These are phyloP conservation scores for Wickerhamiella dianesei DNA, from an alignment of 805 yeast species.

Conservation along the genomic window DNA sequence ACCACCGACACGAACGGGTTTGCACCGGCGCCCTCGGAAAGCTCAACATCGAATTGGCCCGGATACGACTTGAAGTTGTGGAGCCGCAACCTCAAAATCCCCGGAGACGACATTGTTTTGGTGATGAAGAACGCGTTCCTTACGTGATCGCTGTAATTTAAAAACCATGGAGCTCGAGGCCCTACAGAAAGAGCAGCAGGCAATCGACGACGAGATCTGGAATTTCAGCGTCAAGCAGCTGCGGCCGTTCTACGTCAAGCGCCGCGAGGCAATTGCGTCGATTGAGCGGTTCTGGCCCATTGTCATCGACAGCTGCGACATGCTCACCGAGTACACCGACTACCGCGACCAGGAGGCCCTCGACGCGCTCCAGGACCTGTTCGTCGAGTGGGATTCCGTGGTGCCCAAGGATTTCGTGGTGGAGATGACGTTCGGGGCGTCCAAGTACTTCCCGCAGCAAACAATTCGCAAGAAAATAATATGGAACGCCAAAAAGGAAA, in stretches of 20 bases:
- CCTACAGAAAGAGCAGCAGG: conserved; percentile 12
- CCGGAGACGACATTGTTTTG: background rate
- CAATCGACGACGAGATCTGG: conserved; percentile 13
- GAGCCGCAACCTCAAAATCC: conserved; percentile 2
- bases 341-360: conserved; percentile 65
- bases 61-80: conserved; percentile 80
- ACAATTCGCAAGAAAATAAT: conserved; percentile 17
- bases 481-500: conserved; percentile 37
- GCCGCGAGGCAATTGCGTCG: conserved; percentile 38
- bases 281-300: conserved; percentile 81
- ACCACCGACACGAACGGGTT: conserved; percentile 78
- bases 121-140: conserved; percentile 1
- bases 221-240: conserved; percentile 27
- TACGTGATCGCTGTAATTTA: too few species aligned
- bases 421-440: conserved; percentile 42
- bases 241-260: conserved; percentile 40
- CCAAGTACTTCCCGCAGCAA: conserved; percentile 38
- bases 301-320: conserved; percentile 70
- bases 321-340: conserved; percentile 56
- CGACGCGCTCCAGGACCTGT: conserved; percentile 51
- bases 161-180: background rate
- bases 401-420: conserved; percentile 47
- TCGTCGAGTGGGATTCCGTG: conserved; percentile 33
- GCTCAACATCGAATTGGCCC: conserved; percentile 63
- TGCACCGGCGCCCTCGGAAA: conserved; percentile 40